Evolutionary conservation across 441 rosid genomes (phyloP).

Genomic region (Capsella rubella): DNA sequence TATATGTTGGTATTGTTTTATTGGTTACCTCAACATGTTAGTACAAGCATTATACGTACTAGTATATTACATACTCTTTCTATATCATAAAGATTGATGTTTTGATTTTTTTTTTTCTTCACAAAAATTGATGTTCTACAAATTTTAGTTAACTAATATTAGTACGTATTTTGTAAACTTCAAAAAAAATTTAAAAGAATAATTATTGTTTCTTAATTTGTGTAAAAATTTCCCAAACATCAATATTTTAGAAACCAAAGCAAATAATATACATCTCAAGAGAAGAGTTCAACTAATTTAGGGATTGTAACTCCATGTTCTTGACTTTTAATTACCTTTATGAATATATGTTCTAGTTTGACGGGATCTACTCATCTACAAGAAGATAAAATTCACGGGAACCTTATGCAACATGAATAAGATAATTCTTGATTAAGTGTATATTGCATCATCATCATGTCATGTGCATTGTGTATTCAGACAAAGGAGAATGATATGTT

Average conservation of each 20-base stretch:
- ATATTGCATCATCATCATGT: conserved; percentile 4
- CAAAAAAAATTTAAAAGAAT: too few species aligned
- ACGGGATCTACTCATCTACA: background rate
- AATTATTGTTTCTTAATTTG: too few species aligned
- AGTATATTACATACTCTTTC: background rate
- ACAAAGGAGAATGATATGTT: background rate
- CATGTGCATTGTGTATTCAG: background rate
- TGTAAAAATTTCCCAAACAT: too few species aligned
- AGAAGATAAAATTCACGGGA: background rate
- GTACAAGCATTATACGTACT: background rate
- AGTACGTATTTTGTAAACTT: too few species aligned
- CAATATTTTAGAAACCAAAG: too few species aligned
- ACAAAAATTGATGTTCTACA: too few species aligned
- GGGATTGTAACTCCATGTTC: conserved; percentile 1
- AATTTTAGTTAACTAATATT: too few species aligned
- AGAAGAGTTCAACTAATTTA: background rate
- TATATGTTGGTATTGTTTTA: background rate
- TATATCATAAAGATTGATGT: too few species aligned
- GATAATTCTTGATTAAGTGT: background rate
- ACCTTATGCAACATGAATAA: background rate
- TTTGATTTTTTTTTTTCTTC: too few species aligned
- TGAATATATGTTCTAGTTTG: background rate
- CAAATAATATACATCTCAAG: background rate
- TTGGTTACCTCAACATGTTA: conserved; percentile 15
- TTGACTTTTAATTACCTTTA: background rate